phyloP scores from a whole-genome alignment of 176 grass and related monocot species.

The Aegilops sharonensis region DNA sequence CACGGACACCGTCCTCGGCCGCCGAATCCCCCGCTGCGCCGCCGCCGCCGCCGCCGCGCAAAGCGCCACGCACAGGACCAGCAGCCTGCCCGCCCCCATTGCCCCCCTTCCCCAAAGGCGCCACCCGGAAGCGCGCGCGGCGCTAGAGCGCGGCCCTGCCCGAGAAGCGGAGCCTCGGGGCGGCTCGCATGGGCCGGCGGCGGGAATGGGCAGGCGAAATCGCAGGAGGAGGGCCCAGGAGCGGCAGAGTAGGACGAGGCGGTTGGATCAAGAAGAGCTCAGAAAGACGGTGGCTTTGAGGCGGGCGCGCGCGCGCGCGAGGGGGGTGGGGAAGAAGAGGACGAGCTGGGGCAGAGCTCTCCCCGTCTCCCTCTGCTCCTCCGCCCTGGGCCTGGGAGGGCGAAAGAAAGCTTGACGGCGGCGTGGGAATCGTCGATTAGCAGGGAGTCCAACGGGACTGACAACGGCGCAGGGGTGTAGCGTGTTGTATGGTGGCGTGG shows the following conservation, averaged over 20 bases:
- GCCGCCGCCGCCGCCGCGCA: conserved; percentile 1
- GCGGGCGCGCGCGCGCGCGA: not conserved
- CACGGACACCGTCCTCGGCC: conserved; percentile 38
- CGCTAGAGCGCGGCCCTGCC: conserved; percentile 11
- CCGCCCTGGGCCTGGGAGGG: not conserved
- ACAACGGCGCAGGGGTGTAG: not conserved
- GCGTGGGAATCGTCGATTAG: not conserved
- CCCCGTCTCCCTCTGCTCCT: no score
- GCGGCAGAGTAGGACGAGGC: not conserved
- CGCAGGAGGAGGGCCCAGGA: not conserved
- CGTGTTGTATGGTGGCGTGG: not conserved
- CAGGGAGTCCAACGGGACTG: not conserved
- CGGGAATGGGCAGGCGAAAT: not conserved
- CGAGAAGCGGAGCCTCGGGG: not conserved
- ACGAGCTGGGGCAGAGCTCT: not conserved
- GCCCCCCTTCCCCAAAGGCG: not conserved
- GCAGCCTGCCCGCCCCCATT: conserved; percentile 19
- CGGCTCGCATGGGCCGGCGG: not conserved
- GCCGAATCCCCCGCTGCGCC: not conserved
- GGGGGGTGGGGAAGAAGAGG: not conserved
- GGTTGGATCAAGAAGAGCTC: not conserved
- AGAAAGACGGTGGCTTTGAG: not conserved
- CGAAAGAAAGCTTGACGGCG: not conserved
- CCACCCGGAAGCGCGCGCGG: not conserved
- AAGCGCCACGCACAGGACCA: not conserved